Conservation (phyloP, 805 yeast genomes). For the Sungouiozyma ichnusensis region DNA sequence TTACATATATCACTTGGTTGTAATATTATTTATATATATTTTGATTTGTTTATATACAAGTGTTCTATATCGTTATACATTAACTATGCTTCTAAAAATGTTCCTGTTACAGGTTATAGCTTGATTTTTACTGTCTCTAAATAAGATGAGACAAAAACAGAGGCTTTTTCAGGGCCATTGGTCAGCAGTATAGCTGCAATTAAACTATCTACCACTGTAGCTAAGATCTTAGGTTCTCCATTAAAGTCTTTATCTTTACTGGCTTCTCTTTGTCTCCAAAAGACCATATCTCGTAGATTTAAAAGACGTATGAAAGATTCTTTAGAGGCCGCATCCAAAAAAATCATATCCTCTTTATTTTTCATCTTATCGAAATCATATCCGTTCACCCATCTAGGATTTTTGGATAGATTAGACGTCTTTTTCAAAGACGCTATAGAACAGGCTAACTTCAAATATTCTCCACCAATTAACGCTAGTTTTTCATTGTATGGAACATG, state of each 20-base stretch:
- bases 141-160: slow-evolving; percentile 35
- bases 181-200: slow-evolving; percentile 58
- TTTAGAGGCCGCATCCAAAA: slow-evolving; percentile 40
- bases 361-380: slow-evolving; percentile 53
- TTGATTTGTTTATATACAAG: not conserved
- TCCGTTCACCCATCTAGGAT: slow-evolving; percentile 31
- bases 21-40: too few relatives aligned
- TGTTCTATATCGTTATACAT: not conserved
- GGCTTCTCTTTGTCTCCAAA: slow-evolving; percentile 55
- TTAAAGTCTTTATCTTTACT: slow-evolving; percentile 33
- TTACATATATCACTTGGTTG: not conserved
- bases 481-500: slow-evolving; percentile 82
- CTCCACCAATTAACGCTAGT: slow-evolving; percentile 61
- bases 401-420: slow-evolving; percentile 16
- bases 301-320: slow-evolving; percentile 42
- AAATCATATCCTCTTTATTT: slow-evolving; percentile 38
- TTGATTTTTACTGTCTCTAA: not conserved
- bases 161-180: slow-evolving; percentile 52
- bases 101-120: not conserved
- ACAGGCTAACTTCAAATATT: slow-evolving; percentile 40
- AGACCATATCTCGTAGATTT: slow-evolving; percentile 43
- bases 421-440: slow-evolving; percentile 26
- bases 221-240: slow-evolving; percentile 47
- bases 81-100: not conserved
- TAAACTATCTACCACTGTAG: slow-evolving; percentile 48